phyloP scores from a whole-genome alignment of 352 stramenopile species.

The Globisporangium acanthophoron region DNA sequence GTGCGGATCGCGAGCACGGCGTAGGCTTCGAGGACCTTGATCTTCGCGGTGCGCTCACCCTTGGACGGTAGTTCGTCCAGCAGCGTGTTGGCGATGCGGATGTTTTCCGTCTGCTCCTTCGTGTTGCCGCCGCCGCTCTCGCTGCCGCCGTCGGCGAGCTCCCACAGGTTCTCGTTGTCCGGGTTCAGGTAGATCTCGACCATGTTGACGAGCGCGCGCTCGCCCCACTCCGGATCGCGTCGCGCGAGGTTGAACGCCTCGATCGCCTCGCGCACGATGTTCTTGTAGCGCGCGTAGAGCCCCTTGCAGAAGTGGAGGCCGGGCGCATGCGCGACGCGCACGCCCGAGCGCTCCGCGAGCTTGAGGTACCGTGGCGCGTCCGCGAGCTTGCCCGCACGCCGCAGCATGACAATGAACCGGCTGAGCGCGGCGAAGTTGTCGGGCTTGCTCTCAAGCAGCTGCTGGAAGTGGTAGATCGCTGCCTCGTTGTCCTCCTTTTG shows the following conservation, averaged over 20 bases:
- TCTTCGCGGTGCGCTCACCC: constrained; percentile 45
- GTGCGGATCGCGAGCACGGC: constrained; percentile 69
- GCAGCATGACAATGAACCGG: constrained; percentile 85
- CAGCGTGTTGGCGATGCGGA: constrained; percentile 85
- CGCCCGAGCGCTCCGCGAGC: constrained; percentile 66
- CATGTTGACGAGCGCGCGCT: constrained; percentile 88
- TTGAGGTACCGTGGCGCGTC: constrained; percentile 72
- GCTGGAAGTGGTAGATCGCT: constrained; percentile 87
- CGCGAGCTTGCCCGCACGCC: constrained; percentile 76
- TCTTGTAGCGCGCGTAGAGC: constrained; percentile 85
- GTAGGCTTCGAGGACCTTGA: constrained; percentile 87
- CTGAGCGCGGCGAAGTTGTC: constrained; percentile 89
- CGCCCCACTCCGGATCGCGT: constrained; percentile 85
- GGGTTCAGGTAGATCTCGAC: constrained; percentile 94
- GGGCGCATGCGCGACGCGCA: constrained; percentile 68
- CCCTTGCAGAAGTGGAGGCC: constrained; percentile 91
- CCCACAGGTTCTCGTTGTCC: constrained; percentile 91
- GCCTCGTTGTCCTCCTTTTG: constrained; percentile 86
- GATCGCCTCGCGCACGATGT: constrained; percentile 89
- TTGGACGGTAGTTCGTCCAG: constrained; percentile 77
- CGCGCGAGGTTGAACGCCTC: constrained; percentile 88
- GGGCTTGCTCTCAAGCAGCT: constrained; percentile 84
- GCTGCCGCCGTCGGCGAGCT: constrained; percentile 23
- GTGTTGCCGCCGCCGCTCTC: constrained; percentile 27
- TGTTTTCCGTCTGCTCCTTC: constrained; percentile 82